Evolutionary conservation across 2,329 filamentous ascomycete species (phyloP).

Genomic region (Pseudopithomyces chartarum): DNA sequence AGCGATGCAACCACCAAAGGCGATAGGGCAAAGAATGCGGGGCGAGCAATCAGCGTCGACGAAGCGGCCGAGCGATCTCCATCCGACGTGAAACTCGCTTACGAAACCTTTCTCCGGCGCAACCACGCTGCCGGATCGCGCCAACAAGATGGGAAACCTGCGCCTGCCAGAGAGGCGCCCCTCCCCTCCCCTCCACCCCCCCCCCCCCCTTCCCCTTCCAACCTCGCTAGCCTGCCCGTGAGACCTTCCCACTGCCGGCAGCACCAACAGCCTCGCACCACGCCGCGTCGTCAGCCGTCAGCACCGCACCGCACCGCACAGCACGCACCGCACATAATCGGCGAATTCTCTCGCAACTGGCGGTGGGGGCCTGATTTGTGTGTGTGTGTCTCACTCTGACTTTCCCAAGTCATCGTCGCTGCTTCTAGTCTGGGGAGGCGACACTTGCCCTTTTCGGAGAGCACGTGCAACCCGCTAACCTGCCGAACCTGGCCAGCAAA

Average conservation of each 20-base stretch:
- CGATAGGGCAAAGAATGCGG: constrained; percentile 14
- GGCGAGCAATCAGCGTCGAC: constrained; percentile 14
- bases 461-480: not conserved
- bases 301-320: not conserved
- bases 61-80: constrained; percentile 4
- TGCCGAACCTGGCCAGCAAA: not conserved
- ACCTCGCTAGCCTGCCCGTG: constrained; percentile 10
- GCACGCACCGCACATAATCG: not conserved
- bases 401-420: not conserved
- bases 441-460: not conserved
- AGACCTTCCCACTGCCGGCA: not conserved
- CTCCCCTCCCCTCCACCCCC: no score
- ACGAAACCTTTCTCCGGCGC: constrained; percentile 18
- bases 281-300: not conserved
- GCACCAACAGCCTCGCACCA: constrained; percentile 9
- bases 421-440: not conserved
- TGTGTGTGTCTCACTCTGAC: no score
- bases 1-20: not conserved
- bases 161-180: constrained; percentile 13
- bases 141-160: constrained; percentile 24
- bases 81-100: constrained; percentile 23
- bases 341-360: not conserved
- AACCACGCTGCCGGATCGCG: constrained; percentile 24
- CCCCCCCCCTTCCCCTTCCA: no score
- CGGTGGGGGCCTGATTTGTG: not conserved